Evolutionary conservation across 495 filamentous ascomycete species (phyloP).

Genomic region (Halenospora varia): DNA sequence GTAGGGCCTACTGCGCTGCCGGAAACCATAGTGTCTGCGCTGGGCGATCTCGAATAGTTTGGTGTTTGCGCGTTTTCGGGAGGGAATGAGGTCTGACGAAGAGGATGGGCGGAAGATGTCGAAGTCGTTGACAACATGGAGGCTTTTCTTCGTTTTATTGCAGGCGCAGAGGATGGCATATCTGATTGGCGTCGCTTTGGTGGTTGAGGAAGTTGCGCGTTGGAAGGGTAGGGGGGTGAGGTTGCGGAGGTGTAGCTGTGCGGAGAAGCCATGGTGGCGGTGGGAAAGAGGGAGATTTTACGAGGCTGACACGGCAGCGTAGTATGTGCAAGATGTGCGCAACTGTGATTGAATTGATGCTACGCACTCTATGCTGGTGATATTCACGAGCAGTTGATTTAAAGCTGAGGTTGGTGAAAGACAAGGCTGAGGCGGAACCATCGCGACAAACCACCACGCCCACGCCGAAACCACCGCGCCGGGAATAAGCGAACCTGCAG

Average conservation of each 20-base stretch:
- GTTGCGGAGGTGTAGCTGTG: conserved; percentile 36
- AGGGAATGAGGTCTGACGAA: conserved; percentile 88
- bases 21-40: conserved; percentile 60
- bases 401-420: too few relatives aligned
- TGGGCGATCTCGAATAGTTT: conserved; percentile 58
- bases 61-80: conserved; percentile 41
- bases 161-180: conserved; percentile 34
- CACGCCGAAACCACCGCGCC: too few relatives aligned
- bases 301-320: too few relatives aligned
- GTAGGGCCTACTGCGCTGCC: conserved; percentile 49
- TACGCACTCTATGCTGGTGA: too few relatives aligned
- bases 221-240: conserved; percentile 49
- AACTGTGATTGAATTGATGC: too few relatives aligned
- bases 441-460: too few relatives aligned
- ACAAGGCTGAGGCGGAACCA: not conserved
- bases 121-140: conserved; percentile 46
- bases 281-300: not conserved
- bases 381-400: too few relatives aligned
- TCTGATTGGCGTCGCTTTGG: conserved; percentile 60
- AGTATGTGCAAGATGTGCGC: not conserved
- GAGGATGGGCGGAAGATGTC: conserved; percentile 60
- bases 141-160: conserved; percentile 63
- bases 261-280: conserved; percentile 56
- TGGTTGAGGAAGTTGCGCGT: conserved; percentile 44
- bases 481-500: too few relatives aligned